phyloP scores from a whole-genome alignment of 2,329 filamentous ascomycete genomes.

The Esteya vermicola region DNA sequence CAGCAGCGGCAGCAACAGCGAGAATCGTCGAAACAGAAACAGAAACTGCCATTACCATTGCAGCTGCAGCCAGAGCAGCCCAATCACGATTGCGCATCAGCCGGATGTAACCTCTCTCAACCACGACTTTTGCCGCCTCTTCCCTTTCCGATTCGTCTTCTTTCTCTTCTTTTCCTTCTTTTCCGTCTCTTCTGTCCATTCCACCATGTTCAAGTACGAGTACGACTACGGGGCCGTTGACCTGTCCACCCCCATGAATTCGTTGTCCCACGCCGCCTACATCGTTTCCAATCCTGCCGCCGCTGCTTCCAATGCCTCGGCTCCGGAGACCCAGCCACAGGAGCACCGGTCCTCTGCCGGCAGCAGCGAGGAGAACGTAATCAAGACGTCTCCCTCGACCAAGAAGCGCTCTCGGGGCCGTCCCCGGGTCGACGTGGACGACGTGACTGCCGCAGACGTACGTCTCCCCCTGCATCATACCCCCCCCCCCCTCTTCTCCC shows the following conservation, averaged over 20 bases:
- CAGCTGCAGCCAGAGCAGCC: background rate
- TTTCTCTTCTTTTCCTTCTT: background rate
- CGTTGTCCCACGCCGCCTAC: too few relatives aligned
- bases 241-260: too few relatives aligned
- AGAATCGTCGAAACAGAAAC: background rate
- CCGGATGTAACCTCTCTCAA: background rate
- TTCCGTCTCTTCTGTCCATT: background rate
- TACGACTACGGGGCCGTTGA: too few relatives aligned
- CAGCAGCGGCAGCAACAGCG: background rate
- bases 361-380: background rate
- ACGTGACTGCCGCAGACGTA: conserved; percentile 67
- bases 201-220: too few relatives aligned
- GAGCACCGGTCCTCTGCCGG: conserved; percentile 6
- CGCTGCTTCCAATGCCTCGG: too few relatives aligned
- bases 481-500: background rate
- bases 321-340: background rate
- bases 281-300: too few relatives aligned
- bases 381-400: too few relatives aligned
- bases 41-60: background rate
- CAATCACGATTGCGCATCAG: background rate
- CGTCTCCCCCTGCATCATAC: conserved; percentile 28
- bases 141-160: background rate
- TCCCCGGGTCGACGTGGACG: conserved; percentile 60
- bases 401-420: conserved; percentile 55
- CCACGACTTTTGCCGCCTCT: background rate